Conservation (phyloP, 73 alveolate species). For the Tetrahymena thermophila region DNA sequence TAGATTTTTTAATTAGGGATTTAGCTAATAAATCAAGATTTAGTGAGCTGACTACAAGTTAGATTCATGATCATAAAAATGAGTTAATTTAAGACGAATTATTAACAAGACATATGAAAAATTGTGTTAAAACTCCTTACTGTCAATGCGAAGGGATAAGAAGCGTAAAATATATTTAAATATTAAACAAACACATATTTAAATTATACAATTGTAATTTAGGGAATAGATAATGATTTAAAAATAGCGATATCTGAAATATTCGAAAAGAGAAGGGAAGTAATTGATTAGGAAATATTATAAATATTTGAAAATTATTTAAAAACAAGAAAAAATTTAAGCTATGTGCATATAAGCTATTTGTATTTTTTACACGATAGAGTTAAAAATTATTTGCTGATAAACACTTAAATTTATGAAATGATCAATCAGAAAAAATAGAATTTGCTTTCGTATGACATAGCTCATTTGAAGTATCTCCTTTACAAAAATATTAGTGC, state of each 20-base stretch:
- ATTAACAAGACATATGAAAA: not conserved
- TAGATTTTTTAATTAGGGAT: not conserved
- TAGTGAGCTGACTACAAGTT: not conserved
- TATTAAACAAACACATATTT: not conserved
- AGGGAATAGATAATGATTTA: not conserved
- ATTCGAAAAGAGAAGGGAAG: not conserved
- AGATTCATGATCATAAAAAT: not conserved
- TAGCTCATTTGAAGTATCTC: not conserved
- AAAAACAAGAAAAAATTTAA: not conserved
- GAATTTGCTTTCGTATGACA: not conserved
- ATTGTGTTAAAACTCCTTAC: not conserved
- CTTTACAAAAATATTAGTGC: not conserved
- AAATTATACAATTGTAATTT: not conserved
- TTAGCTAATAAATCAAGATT: not conserved
- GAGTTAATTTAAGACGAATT: not conserved
- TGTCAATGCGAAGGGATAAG: not conserved
- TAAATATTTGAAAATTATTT: not conserved
- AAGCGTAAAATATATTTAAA: not conserved
- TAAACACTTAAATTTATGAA: not conserved
- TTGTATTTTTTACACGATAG: not conserved
- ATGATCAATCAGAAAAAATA: not conserved
- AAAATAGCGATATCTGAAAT: not conserved
- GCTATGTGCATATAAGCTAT: not conserved
- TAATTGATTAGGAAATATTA: not conserved
- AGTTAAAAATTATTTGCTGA: not conserved